Percentiles rank a stretch among this genome's conserved stretches.
Conservation (phyloP, 169 alveolate genomes). For the Theileria annulata region DNA sequence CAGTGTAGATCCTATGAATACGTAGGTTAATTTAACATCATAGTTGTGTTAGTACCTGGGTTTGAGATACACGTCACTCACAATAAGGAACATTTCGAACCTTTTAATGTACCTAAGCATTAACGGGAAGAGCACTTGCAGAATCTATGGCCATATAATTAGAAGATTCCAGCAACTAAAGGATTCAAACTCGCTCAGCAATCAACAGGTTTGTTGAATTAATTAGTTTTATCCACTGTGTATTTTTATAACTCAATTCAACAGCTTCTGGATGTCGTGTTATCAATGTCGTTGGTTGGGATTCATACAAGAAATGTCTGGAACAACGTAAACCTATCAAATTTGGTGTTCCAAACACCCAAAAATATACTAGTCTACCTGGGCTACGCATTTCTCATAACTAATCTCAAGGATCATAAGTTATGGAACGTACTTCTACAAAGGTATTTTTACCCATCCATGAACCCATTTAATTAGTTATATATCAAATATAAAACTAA, state of each 20-base stretch:
- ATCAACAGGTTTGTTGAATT: conserved; percentile 47
- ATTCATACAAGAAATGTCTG: conserved; percentile 50
- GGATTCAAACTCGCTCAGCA: not conserved
- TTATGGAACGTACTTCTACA: conserved; percentile 53
- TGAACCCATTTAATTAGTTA: too few species aligned
- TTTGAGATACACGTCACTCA: conserved; percentile 9
- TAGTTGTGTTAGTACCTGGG: not conserved
- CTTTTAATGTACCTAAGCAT: conserved; percentile 49
- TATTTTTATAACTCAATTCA: not conserved
- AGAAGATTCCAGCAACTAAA: conserved; percentile 37
- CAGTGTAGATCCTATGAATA: conserved; percentile 21
- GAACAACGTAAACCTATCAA: conserved; percentile 32
- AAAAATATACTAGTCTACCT: conserved; percentile 57
- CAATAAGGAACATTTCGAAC: conserved; percentile 52
- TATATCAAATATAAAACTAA: too few species aligned
- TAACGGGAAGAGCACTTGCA: conserved; percentile 24
- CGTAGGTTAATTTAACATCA: conserved; percentile 9
- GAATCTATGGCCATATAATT: conserved; percentile 18
- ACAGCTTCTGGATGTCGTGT: conserved; percentile 53
- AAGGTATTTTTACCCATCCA: conserved; percentile 28
- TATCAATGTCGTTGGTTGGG: conserved; percentile 64
- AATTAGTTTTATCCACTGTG: not conserved
- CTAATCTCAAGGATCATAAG: conserved; percentile 18
- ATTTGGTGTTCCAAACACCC: conserved; percentile 48
- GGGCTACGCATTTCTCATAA: conserved; percentile 58